A percentile compares a stretch with the other conserved stretches of the same genome.
Evolutionary conservation across 768 basidiomycete species (phyloP).

Genomic region (Phylloporus arenicola): DNA sequence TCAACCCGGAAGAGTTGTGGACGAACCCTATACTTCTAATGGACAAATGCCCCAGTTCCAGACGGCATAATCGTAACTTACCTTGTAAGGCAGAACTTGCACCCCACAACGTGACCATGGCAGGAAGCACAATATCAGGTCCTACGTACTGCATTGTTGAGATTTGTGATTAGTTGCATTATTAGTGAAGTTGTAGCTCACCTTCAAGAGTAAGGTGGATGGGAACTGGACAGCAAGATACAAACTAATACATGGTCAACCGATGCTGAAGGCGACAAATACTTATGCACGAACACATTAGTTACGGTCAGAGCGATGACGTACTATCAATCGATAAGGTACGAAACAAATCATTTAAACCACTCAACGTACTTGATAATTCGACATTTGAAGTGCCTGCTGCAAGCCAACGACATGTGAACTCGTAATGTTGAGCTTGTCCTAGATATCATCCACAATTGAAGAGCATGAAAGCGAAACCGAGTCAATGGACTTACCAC

Average conservation of each 20-base stretch:
- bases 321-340: conserved; percentile 22
- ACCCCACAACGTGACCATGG: conserved; percentile 62
- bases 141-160: conserved; percentile 31
- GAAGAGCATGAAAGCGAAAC: neutral
- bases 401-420: conserved; percentile 59
- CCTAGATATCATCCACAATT: conserved; percentile 11
- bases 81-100: conserved; percentile 57
- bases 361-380: conserved; percentile 19
- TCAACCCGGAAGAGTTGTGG: conserved; percentile 47
- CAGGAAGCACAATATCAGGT: conserved; percentile 53
- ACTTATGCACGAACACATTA: conserved; percentile 14
- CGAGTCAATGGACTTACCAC: conserved; percentile 34
- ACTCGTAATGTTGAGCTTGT: conserved; percentile 47
- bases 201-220: conserved; percentile 53
- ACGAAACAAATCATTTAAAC: conserved; percentile 20
- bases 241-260: conserved; percentile 24
- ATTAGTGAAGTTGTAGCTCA: conserved; percentile 2
- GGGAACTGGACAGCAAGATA: conserved; percentile 55
- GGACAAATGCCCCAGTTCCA: neutral
- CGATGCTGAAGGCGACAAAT: neutral
- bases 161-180: neutral
- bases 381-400: conserved; percentile 36
- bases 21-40: conserved; percentile 34
- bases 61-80: conserved; percentile 6
- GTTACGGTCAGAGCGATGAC: conserved; percentile 29